Evolutionary conservation across 257 asterid genomes (phyloP), one percentile per base, ranked within the genome.

Genomic region (Cruciata laevipes): DNA sequence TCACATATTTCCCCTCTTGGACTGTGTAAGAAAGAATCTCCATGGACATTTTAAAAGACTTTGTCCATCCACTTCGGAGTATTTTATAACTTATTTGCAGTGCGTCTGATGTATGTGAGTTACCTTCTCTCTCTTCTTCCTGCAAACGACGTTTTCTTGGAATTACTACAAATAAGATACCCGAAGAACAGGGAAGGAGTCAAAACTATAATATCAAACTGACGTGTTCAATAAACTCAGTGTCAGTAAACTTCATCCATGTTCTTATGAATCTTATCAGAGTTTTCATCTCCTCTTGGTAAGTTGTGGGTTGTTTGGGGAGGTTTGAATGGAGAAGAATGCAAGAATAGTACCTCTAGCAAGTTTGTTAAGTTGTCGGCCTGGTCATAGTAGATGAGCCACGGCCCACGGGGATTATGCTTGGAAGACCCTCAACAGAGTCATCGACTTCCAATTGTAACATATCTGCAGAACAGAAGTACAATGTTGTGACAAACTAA

Each of bases 311-410:
- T 14, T 14, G 30, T 49, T 49, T 49, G 59, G 7, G 25, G 38
- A 33, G 24, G 24, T 5, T 52, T 52, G 59, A 31, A 0, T 3
- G 63, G 33, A 25, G 35, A 24, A 58, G 3, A 57, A 25, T 30
- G 31, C 42, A 69, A 27, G 44, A 17, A 27, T 24, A 8, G 13
- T 73, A 67, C 73, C 77, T 49, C 55, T 23, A 31, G 33, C n/a
- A 62, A 61, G 44, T 60, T 67, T 67, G 73, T 92, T 79, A 89
- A 71, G 89, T 87, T 55, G 98, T 93, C 66, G 98, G 98, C 61
- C 93, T 90, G 30, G 97, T 93, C 89, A 86, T 75, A 2, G 96
- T 89, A 68, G 98, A 89, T 23, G 98, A 86, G n/a, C 98, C 97
- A 64, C 98, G 86, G 24, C 98, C 97, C 77, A 83, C 74, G 21